Evolutionary conservation across 495 filamentous ascomycete genomes (phyloP).

Genomic region (Aspergillus coremiiformis): DNA sequence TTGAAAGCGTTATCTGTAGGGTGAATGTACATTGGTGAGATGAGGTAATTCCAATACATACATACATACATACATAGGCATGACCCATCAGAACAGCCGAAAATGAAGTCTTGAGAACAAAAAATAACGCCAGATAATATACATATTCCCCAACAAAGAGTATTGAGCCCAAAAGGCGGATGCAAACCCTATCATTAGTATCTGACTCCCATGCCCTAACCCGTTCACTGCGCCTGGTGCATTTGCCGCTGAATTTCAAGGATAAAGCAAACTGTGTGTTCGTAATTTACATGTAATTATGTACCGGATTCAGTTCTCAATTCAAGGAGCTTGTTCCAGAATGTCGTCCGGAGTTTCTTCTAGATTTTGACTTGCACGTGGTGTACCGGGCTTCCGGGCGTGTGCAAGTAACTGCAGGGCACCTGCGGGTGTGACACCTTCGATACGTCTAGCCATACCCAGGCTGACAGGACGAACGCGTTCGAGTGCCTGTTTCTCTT

Average conservation of each 20-base stretch:
- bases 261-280: not conserved
- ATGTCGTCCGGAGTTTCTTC: conserved; percentile 18
- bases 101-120: not conserved
- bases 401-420: conserved; percentile 41
- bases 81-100: not conserved
- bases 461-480: conserved; percentile 69
- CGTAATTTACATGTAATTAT: not conserved
- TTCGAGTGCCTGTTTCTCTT: conserved; percentile 66
- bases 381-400: conserved; percentile 20
- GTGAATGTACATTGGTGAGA: no score
- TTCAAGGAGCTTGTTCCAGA: conserved; percentile 3
- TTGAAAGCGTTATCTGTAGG: no score
- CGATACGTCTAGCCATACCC: conserved; percentile 80
- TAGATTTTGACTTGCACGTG: not conserved
- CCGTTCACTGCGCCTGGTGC: not conserved
- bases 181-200: not conserved
- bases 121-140: not conserved
- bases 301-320: not conserved
- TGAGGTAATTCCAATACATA: not conserved
- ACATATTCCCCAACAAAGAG: not conserved
- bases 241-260: conserved; percentile 2
- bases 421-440: conserved; percentile 59
- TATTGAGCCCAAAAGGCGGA: not conserved
- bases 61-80: not conserved
- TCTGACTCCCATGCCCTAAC: not conserved